Evolutionary conservation across 2,329 filamentous ascomycete genomes (phyloP), one percentile per base, ranked within the genome.

Genomic region (Colletotrichum liaoningense): DNA sequence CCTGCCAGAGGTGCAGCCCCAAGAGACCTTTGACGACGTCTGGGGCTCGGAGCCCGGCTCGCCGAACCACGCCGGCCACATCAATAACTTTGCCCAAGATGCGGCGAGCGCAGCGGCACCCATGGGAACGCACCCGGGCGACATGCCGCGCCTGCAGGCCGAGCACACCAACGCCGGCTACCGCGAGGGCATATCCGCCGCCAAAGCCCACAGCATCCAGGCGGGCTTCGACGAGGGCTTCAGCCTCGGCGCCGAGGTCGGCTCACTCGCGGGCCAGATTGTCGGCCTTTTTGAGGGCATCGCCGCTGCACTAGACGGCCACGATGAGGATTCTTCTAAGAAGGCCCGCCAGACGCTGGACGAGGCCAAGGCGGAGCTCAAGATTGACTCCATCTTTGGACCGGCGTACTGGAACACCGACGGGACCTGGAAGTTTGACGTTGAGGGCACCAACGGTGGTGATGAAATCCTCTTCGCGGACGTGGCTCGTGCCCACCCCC

Each of bases 201-300:
- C 93, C 38, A 98, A 98, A 81, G 89, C 90, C 30, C 84, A 88
- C 60, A 93, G 91, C 78, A 90, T 98, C 30, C 97, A 99, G 83
- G 87, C 88, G 16, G 96, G 96, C 0, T 98, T 99, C 79, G 97
- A 99, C 80, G 94, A 96, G 76, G 96, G 96, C 0, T 98, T 95
- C 81, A 88, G 91, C 16, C 87, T 98, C 0, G 97, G 97, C 14
- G 95, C 95, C 1, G 91, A 93, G 64, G 85, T 98, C 35, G 97
- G 96, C 0, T 81, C 93, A 75, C 88, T 88, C 33, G 93, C 92
- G 0, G 97, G 97, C 0, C 91, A 91, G 76, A 84, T 97, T 14
- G 81, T 97, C 4, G 97, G 97, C 0, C 84, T 94, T 4, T 79
- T 98, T 6, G 94, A 97, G 79, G 95, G 93, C 0, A 83, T 98